Conservation (phyloP, 768 basidiomycete genomes). For the Nevesoporus exiguus region DNA sequence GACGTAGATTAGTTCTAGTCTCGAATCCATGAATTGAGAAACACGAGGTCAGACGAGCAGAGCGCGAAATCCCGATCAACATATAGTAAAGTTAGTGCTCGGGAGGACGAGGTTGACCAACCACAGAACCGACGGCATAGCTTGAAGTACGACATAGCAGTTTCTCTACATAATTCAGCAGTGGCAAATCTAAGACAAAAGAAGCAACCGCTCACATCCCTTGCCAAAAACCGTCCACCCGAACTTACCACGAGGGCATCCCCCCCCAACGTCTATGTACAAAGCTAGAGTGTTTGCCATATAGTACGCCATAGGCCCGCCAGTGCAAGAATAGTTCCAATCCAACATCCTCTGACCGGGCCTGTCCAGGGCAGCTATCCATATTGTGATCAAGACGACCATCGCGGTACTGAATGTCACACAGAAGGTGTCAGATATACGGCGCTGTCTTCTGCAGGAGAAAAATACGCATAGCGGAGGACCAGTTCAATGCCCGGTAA, state of each 20-base stretch:
- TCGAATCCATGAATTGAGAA: too few relatives aligned
- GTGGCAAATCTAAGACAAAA: constrained; percentile 32
- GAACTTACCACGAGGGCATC: neutral
- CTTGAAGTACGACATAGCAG: neutral
- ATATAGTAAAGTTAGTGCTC: too few relatives aligned
- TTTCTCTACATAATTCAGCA: constrained; percentile 33
- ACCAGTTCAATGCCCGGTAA: constrained; percentile 8
- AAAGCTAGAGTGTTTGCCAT: too few relatives aligned
- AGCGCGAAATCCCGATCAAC: constrained; percentile 5
- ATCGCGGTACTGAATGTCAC: constrained; percentile 11
- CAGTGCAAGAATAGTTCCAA: neutral
- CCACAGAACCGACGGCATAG: constrained; percentile 18
- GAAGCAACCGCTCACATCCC: neutral
- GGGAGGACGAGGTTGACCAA: neutral
- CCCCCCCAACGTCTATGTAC: neutral
- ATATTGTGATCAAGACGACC: neutral
- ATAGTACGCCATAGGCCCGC: too few relatives aligned
- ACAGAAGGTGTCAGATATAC: constrained; percentile 8
- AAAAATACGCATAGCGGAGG: constrained; percentile 15
- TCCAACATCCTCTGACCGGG: too few relatives aligned
- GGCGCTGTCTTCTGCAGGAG: neutral
- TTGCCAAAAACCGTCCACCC: neutral
- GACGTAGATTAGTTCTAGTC: constrained; percentile 14
- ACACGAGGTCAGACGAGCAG: neutral
- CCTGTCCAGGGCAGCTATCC: constrained; percentile 2